A percentile compares a stretch with the other conserved stretches of the same genome.
These are phyloP conservation scores for Vitis hybrid DNA, from an alignment of 177 flowering plant genomes.

Conservation along the genomic window DNA sequence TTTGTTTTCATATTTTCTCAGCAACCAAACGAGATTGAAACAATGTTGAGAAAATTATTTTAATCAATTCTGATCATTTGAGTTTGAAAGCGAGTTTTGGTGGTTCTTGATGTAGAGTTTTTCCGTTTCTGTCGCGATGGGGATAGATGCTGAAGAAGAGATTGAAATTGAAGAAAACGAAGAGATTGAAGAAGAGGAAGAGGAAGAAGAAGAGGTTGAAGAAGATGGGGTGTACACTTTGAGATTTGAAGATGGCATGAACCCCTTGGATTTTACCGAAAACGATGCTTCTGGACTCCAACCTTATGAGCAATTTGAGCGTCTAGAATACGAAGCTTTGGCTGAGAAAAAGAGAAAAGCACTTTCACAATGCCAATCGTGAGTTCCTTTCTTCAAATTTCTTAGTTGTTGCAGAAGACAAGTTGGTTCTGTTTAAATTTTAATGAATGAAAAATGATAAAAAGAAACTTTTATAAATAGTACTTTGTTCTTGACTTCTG, in stretches of 20 bases:
- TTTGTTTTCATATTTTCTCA: no score
- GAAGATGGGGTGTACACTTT: constrained; percentile 34
- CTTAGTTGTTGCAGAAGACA: background rate
- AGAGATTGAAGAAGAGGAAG: constrained; percentile 34
- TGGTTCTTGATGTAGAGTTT: no score
- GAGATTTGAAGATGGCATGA: constrained; percentile 50
- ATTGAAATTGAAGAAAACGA: constrained; percentile 18
- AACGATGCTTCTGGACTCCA: constrained; percentile 41
- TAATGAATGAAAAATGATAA: no score
- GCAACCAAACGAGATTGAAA: no score
- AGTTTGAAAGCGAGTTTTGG: no score
- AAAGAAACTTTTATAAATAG: no score
- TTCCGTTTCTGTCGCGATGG: no score
- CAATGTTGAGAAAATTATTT: no score
- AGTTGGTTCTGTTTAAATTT: background rate
- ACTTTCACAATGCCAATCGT: constrained; percentile 26
- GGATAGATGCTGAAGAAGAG: no score
- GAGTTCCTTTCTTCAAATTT: background rate
- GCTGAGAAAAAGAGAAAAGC: constrained; percentile 73
- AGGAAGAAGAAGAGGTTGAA: constrained; percentile 34
- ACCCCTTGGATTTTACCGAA: constrained; percentile 57
- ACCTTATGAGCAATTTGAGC: constrained; percentile 57
- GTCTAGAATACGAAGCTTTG: constrained; percentile 62
- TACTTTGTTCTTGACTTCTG: no score
- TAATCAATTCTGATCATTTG: no score